Conservation (phyloP, 257 asterid genomes). For the Solanum appendiculatum region DNA sequence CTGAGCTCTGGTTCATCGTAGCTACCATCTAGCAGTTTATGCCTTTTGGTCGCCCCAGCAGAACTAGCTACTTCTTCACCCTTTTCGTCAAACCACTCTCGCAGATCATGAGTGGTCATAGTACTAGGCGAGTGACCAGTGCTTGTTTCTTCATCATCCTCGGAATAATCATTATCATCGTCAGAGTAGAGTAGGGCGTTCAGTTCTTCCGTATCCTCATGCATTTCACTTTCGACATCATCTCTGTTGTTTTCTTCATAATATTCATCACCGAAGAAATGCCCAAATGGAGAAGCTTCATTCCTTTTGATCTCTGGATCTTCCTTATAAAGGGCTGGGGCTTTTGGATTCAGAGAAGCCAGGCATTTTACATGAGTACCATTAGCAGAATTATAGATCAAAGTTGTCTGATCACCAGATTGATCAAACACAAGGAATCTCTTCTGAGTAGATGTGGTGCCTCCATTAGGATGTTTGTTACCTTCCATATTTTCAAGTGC, state of each 20-base stretch:
- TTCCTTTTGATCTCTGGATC: slow-evolving; percentile 12
- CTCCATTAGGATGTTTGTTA: slow-evolving; percentile 9
- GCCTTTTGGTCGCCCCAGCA: slow-evolving; percentile 40
- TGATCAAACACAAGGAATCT: slow-evolving; percentile 78
- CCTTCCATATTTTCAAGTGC: slow-evolving; percentile 13
- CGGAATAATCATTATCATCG: slow-evolving; percentile 30
- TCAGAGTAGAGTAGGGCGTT: slow-evolving; percentile 82
- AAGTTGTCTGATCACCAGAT: slow-evolving; percentile 61
- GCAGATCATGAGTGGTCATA: slow-evolving; percentile 39
- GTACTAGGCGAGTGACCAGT: slow-evolving; percentile 93
- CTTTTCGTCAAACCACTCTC: slow-evolving; percentile 22
- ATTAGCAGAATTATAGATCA: slow-evolving; percentile 42
- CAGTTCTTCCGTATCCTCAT: slow-evolving; percentile 79
- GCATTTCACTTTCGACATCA: slow-evolving; percentile 44
- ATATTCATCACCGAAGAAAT: slow-evolving; percentile 12
- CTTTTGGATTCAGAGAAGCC: slow-evolving; percentile 23
- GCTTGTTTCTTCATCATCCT: slow-evolving; percentile 74
- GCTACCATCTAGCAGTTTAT: slow-evolving; percentile 30
- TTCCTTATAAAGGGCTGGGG: slow-evolving; percentile 16
- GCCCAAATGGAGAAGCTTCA: slow-evolving; percentile 10
- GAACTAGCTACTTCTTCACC: slow-evolving; percentile 65
- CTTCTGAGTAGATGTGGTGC: slow-evolving; percentile 23
- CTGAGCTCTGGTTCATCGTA: slow-evolving; percentile 5
- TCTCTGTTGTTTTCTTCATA: slow-evolving; percentile 24
- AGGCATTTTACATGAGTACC: slow-evolving; percentile 22